Evolutionary conservation across 192 early-diverging fungal species (phyloP).

Genomic region (Neocallimastix lanati): DNA sequence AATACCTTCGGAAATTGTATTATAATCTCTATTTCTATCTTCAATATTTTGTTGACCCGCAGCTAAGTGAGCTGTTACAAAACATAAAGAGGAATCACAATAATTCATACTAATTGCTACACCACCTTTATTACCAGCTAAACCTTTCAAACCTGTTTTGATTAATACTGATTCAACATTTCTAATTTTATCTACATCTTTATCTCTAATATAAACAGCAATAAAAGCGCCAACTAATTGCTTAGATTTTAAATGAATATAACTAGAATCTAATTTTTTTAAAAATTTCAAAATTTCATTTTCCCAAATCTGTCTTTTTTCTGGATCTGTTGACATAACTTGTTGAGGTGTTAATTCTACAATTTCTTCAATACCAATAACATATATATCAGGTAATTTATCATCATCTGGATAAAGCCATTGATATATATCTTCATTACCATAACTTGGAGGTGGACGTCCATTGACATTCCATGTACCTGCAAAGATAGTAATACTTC

Average conservation of each 20-base stretch:
- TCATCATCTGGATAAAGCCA: conserved; percentile 41
- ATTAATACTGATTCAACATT: conserved; percentile 63
- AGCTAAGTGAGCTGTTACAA: conserved; percentile 87
- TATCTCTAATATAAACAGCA: conserved; percentile 64
- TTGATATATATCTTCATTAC: conserved; percentile 26
- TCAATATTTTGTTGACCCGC: conserved; percentile 56
- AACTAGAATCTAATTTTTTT: conserved; percentile 23
- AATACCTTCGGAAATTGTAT: conserved; percentile 55
- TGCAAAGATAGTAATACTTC: conserved; percentile 46
- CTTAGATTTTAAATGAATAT: conserved; percentile 64
- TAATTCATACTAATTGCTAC: conserved; percentile 76
- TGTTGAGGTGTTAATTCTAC: conserved; percentile 66
- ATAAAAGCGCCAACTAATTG: conserved; percentile 84
- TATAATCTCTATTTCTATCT: conserved; percentile 71
- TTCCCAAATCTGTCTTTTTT: conserved; percentile 66
- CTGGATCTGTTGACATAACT: conserved; percentile 50
- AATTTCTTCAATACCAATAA: conserved; percentile 89
- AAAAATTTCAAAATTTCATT: conserved; percentile 48
- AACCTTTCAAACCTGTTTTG: conserved; percentile 86
- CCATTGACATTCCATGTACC: conserved; percentile 93
- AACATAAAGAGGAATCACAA: conserved; percentile 69
- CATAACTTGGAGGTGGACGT: conserved; percentile 25
- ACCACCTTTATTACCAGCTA: conserved; percentile 95
- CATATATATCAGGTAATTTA: conserved; percentile 53
- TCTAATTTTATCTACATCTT: conserved; percentile 47